These are phyloP conservation scores for Cytospora piceicola DNA, from an alignment of 2,329 filamentous ascomycete genomes.

Conservation along the genomic window DNA sequence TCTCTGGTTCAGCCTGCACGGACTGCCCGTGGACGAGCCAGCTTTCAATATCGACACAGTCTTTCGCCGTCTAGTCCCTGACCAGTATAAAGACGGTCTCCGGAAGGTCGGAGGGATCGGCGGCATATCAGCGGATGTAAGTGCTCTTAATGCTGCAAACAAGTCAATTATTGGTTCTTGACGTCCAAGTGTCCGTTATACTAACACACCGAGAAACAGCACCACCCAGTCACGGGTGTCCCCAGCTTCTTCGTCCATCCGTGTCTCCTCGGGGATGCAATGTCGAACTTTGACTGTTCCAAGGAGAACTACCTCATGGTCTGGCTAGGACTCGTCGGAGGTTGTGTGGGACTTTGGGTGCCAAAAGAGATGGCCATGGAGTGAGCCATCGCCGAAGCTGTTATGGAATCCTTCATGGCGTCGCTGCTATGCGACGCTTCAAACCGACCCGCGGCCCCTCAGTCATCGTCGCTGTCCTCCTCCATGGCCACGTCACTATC, in stretches of 20 bases:
- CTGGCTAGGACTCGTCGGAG: conserved; percentile 88
- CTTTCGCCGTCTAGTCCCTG: conserved; percentile 71
- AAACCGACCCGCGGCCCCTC: conserved; percentile 34
- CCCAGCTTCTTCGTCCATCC: conserved; percentile 92
- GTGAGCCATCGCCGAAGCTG: conserved; percentile 34
- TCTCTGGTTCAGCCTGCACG: conserved; percentile 73
- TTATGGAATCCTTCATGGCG: not conserved
- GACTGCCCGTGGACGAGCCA: conserved; percentile 58
- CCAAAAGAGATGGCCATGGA: conserved; percentile 67
- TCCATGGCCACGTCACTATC: conserved; percentile 67
- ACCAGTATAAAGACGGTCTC: conserved; percentile 64
- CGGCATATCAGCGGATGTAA: conserved; percentile 76
- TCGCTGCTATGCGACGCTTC: conserved; percentile 8
- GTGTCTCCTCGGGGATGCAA: conserved; percentile 82
- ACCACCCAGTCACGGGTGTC: conserved; percentile 79
- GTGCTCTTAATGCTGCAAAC: conserved; percentile 45
- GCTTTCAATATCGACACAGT: conserved; percentile 69
- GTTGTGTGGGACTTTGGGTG: conserved; percentile 76
- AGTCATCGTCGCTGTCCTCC: conserved; percentile 74
- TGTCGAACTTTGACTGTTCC: conserved; percentile 66
- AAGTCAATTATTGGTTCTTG: conserved; percentile 36
- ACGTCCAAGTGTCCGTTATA: conserved; percentile 35
- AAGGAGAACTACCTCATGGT: conserved; percentile 76
- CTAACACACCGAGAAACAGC: conserved; percentile 59
- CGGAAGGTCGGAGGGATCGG: conserved; percentile 67